Conservation (phyloP, 306 rosid species). For the Lablab purpureus region DNA sequence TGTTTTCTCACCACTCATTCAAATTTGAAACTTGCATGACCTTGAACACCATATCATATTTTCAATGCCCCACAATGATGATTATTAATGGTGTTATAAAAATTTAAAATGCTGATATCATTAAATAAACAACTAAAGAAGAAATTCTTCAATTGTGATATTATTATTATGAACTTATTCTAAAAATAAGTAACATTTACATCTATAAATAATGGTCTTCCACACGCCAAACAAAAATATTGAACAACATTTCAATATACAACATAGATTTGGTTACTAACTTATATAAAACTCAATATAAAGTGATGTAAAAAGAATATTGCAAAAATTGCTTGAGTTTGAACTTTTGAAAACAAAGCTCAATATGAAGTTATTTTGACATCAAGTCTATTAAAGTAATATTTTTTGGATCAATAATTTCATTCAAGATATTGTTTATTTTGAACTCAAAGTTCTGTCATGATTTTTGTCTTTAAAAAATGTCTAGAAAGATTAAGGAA, state of each 20-base stretch:
- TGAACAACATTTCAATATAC: slow-evolving; percentile 94
- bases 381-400: too few relatives aligned
- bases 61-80: slow-evolving; percentile 97
- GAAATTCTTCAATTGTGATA: slow-evolving; percentile 26
- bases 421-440: too few relatives aligned
- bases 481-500: too few relatives aligned
- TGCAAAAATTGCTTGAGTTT: slow-evolving; percentile 27
- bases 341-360: too few relatives aligned
- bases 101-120: slow-evolving; percentile 29
- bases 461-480: too few relatives aligned
- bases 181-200: slow-evolving; percentile 47
- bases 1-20: slow-evolving; percentile 87
- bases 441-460: too few relatives aligned
- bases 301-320: slow-evolving; percentile 10
- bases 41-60: slow-evolving; percentile 97
- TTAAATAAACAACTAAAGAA: slow-evolving; percentile 29
- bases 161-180: background rate
- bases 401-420: too few relatives aligned
- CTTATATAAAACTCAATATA: slow-evolving; percentile 59
- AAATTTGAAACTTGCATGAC: slow-evolving; percentile 85
- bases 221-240: slow-evolving; percentile 98
- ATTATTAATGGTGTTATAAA: slow-evolving; percentile 82
- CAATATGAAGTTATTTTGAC: too few relatives aligned
- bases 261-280: slow-evolving; percentile 98
- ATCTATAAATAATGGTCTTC: slow-evolving; percentile 96